phyloP scores from a whole-genome alignment of 2,329 filamentous ascomycete species.

The Hymenoscyphus infarciens region DNA sequence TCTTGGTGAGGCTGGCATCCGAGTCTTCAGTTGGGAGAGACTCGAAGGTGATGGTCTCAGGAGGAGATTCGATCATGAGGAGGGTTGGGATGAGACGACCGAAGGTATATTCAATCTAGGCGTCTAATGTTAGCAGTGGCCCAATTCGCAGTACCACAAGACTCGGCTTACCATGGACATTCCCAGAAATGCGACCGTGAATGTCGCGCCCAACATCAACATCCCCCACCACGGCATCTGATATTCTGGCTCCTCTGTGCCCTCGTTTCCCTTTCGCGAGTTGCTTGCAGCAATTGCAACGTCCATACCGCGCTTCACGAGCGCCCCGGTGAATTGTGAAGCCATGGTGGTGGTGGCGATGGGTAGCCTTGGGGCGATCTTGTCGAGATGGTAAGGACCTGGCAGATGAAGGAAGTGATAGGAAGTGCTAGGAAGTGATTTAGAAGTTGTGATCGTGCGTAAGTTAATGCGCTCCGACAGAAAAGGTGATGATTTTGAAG shows the following conservation, averaged over 20 bases:
- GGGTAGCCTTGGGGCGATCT: not conserved
- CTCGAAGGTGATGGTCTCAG: constrained; percentile 48
- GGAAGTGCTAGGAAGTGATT: not conserved
- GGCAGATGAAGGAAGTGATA: not conserved
- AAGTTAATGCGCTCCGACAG: not conserved
- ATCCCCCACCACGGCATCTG: constrained; percentile 28
- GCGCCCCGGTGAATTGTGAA: constrained; percentile 5
- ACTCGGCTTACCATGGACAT: constrained; percentile 20
- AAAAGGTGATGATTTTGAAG: constrained; percentile 1
- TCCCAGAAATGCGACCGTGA: constrained; percentile 11
- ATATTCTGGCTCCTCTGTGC: constrained; percentile 1
- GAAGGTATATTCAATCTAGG: constrained; percentile 54
- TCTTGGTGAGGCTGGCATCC: constrained; percentile 33
- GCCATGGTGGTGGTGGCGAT: constrained; percentile 17
- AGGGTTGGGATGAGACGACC: constrained; percentile 58
- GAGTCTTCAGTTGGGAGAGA: constrained; percentile 35
- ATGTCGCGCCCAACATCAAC: constrained; percentile 19
- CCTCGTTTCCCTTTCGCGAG: not conserved
- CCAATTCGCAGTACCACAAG: constrained; percentile 1
- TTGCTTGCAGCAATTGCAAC: not conserved
- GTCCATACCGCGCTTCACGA: constrained; percentile 18
- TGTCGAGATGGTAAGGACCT: not conserved
- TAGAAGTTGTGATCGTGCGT: not conserved
- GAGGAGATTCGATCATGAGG: constrained; percentile 58
- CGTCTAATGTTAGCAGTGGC: constrained; percentile 16